Conservation (phyloP, 2,329 filamentous ascomycete species). For the Sporothrix pallida region DNA sequence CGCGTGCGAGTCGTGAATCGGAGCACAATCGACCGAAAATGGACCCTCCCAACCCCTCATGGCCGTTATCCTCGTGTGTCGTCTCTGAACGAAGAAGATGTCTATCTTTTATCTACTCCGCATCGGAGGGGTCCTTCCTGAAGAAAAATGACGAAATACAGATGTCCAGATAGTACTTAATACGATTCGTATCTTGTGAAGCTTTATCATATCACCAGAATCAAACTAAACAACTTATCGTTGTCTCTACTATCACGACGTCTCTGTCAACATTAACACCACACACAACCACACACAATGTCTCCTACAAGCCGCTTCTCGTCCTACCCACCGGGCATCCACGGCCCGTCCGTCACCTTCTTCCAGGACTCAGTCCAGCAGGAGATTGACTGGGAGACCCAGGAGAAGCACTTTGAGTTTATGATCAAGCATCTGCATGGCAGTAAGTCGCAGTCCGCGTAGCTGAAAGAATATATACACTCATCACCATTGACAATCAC, state of each 20-base stretch:
- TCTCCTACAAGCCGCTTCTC: neutral
- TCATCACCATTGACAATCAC: neutral
- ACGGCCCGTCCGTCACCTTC: conserved; percentile 23
- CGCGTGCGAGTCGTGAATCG: neutral
- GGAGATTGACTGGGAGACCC: conserved; percentile 22
- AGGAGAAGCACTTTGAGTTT: conserved; percentile 20
- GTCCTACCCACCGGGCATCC: conserved; percentile 22
- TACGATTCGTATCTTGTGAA: conserved; percentile 8
- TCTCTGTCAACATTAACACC: neutral
- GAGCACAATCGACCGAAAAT: neutral
- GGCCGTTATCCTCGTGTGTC: neutral
- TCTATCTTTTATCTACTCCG: neutral
- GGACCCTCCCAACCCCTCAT: neutral
- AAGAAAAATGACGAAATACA: neutral
- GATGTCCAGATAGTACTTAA: neutral
- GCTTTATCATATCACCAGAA: conserved; percentile 11
- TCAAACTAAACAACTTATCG: neutral
- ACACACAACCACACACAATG: conserved; percentile 8
- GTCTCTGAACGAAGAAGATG: neutral
- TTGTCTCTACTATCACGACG: neutral
- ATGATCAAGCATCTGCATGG: conserved; percentile 20
- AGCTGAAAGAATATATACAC: too few relatives aligned
- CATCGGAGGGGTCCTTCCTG: neutral
- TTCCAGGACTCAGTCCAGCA: conserved; percentile 4
- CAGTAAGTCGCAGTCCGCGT: conserved; percentile 16